Conservation (phyloP, 768 basidiomycete species). For the Plicaturopsis crispa region DNA sequence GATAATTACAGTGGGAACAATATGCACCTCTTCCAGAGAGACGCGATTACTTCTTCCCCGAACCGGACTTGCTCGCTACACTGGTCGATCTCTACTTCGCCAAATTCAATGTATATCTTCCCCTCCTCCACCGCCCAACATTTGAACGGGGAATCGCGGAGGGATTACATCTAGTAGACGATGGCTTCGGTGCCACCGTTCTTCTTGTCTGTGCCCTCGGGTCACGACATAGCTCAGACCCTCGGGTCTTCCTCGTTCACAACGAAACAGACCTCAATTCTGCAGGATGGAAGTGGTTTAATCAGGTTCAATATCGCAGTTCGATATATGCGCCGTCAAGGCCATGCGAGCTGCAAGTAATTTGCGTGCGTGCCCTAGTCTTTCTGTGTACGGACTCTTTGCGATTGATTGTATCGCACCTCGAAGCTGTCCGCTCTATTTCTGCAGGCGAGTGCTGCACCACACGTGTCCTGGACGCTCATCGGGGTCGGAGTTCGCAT, state of each 20-base stretch:
- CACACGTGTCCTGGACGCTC: conserved; percentile 4
- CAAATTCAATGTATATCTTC: conserved; percentile 28
- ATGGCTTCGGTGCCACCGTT: conserved; percentile 32
- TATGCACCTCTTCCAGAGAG: too few species aligned
- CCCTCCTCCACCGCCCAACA: conserved; percentile 25
- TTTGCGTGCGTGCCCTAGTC: conserved; percentile 4
- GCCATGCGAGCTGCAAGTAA: conserved; percentile 6
- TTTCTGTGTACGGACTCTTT: too few species aligned
- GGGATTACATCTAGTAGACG: conserved; percentile 28
- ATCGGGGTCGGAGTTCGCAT: conserved; percentile 4
- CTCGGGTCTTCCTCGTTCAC: conserved; percentile 11
- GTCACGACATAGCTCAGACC: conserved; percentile 32
- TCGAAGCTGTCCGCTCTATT: conserved; percentile 7
- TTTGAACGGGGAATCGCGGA: conserved; percentile 6
- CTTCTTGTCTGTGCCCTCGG: conserved; percentile 48
- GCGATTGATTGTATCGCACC: neutral
- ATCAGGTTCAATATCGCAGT: conserved; percentile 3
- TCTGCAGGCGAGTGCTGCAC: conserved; percentile 7
- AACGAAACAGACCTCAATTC: too few species aligned
- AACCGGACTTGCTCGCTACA: conserved; percentile 23
- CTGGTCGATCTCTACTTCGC: conserved; percentile 44
- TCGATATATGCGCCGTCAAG: neutral
- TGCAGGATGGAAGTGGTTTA: conserved; percentile 10
- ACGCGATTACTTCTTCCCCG: conserved; percentile 25
- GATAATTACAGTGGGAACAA: too few species aligned